A percentile compares a stretch with the other conserved stretches of the same genome.
These are phyloP conservation scores for Fusarium papillatum DNA, from an alignment of 2,329 filamentous ascomycete genomes.

Conservation along the genomic window DNA sequence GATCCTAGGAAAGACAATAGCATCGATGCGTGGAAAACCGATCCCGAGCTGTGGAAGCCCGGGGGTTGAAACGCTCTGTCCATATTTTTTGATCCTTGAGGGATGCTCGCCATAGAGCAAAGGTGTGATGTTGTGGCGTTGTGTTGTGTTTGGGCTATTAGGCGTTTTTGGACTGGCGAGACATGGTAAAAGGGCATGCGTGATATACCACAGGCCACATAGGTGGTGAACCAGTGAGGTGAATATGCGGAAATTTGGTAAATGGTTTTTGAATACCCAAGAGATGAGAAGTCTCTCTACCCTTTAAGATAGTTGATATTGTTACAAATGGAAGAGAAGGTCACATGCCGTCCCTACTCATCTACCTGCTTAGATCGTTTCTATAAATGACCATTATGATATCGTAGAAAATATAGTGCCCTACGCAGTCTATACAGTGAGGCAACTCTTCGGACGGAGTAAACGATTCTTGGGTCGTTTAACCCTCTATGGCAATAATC, in stretches of 20 bases:
- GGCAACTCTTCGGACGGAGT: not conserved
- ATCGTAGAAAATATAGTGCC: not conserved
- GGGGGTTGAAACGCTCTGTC: not conserved
- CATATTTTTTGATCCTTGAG: not conserved
- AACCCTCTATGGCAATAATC: not conserved
- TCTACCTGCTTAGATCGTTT: not conserved
- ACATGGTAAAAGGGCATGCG: not conserved
- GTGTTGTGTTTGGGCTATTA: not conserved
- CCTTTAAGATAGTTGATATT: not conserved
- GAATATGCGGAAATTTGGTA: not conserved
- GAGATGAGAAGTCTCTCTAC: not conserved
- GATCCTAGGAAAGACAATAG: conserved; percentile 18
- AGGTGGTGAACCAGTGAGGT: not conserved
- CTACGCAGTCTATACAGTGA: not conserved
- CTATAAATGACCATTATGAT: not conserved
- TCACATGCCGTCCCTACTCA: not conserved
- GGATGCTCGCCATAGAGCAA: not conserved
- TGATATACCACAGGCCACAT: not conserved
- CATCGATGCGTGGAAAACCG: not conserved
- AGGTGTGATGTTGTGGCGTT: not conserved
- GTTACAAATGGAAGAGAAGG: not conserved
- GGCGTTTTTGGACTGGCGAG: not conserved
- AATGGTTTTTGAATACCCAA: not conserved
- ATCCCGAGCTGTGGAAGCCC: not conserved
- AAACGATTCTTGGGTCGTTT: not conserved